These are phyloP conservation scores for Lumnitzera racemosa DNA, from an alignment of 345 rosid genomes.

Conservation along the genomic window DNA sequence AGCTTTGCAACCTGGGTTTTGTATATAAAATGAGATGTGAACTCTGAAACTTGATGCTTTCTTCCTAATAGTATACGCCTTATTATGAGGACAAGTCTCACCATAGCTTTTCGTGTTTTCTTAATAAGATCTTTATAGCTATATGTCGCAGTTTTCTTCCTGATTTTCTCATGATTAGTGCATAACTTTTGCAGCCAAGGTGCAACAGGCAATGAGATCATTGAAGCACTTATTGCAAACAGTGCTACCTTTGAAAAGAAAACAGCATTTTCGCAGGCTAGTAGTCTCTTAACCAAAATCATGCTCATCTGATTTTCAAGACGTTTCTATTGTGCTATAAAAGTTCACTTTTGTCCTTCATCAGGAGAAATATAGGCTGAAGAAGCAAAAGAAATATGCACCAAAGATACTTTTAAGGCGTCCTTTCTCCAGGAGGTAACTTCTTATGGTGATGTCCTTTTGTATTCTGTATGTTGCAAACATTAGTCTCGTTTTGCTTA, in stretches of 20 bases:
- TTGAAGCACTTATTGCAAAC: slow-evolving; percentile 87
- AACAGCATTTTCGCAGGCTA: slow-evolving; percentile 70
- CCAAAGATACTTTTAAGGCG: slow-evolving; percentile 77
- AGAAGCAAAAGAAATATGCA: slow-evolving; percentile 94
- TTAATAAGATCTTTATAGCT: not conserved
- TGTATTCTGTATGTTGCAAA: not conserved
- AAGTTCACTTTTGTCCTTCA: slow-evolving; percentile 9
- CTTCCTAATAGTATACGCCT: no score
- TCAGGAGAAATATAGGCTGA: slow-evolving; percentile 85
- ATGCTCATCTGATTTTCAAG: not conserved
- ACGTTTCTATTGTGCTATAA: not conserved
- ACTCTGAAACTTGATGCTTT: no score
- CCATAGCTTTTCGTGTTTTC: not conserved
- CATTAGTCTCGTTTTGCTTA: not conserved
- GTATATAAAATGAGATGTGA: no score
- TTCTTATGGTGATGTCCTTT: not conserved
- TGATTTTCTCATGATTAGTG: slow-evolving; percentile 1
- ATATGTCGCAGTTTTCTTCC: not conserved
- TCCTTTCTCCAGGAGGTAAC: slow-evolving; percentile 68
- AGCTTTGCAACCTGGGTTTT: no score
- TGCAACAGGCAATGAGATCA: slow-evolving; percentile 74
- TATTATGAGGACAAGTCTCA: no score
- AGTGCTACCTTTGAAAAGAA: slow-evolving; percentile 90
- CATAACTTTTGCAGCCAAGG: slow-evolving; percentile 53
- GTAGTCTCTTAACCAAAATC: not conserved